Percentiles rank a stretch among this genome's conserved stretches.
Conservation (phyloP, 352 stramenopile genomes). For the Blastocystis sp. region DNA sequence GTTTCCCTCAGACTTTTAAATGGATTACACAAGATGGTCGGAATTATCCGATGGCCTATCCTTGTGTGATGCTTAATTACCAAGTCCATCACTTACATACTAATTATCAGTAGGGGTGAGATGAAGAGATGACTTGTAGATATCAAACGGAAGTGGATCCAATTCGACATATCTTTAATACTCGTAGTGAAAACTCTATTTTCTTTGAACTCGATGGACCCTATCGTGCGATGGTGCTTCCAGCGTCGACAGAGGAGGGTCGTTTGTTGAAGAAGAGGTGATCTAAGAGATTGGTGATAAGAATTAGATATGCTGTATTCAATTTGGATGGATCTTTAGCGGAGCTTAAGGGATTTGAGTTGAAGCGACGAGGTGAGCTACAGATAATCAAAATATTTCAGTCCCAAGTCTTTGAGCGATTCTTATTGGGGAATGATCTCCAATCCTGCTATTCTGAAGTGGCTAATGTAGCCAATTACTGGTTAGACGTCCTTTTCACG, state of each 20-base stretch:
- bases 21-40: conserved; percentile 79
- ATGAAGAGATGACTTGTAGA: not conserved
- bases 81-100: conserved; percentile 96
- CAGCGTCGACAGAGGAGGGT: conserved; percentile 94
- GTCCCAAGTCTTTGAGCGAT: conserved; percentile 93
- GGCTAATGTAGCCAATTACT: conserved; percentile 91
- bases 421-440: conserved; percentile 87
- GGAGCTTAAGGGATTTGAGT: conserved; percentile 93
- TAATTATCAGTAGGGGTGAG: conserved; percentile 83
- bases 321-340: conserved; percentile 85
- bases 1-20: conserved; percentile 94
- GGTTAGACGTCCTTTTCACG: conserved; percentile 95
- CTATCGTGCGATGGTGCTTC: conserved; percentile 93
- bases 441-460: conserved; percentile 92
- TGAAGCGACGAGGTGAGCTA: conserved; percentile 95
- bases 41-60: conserved; percentile 89
- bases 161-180: conserved; percentile 82
- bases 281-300: not conserved
- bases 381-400: conserved; percentile 99
- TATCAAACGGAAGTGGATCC: conserved; percentile 81
- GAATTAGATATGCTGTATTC: conserved; percentile 81
- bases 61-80: conserved; percentile 97
- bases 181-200: conserved; percentile 92
- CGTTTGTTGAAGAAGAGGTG: conserved; percentile 95
- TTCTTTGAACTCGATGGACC: conserved; percentile 98